phyloP scores from a whole-genome alignment of 2,329 filamentous ascomycete genomes.

The Aspergillus aculeatinus region DNA sequence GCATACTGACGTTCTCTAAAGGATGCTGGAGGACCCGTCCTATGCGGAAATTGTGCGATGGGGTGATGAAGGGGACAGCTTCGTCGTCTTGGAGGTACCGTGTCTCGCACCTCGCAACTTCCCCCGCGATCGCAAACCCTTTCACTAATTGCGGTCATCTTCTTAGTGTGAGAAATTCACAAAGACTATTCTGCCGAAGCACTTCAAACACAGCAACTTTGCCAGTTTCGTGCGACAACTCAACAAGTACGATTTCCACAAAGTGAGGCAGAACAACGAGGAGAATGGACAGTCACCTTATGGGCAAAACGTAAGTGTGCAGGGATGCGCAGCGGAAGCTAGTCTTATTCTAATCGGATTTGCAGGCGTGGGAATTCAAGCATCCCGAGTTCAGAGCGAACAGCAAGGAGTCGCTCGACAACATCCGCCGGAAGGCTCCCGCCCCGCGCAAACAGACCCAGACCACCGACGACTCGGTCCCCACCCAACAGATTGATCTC shows the following conservation, averaged over 20 bases:
- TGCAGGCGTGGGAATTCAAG: slow-evolving; percentile 89
- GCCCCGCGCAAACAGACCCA: slow-evolving; percentile 74
- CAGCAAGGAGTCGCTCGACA: slow-evolving; percentile 94
- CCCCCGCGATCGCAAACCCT: slow-evolving; percentile 13
- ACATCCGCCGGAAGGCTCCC: slow-evolving; percentile 92
- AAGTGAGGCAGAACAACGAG: slow-evolving; percentile 88
- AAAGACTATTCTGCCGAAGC: slow-evolving; percentile 92
- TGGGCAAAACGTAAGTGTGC: slow-evolving; percentile 64
- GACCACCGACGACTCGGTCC: slow-evolving; percentile 70
- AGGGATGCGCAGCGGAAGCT: not conserved
- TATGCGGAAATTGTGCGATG: slow-evolving; percentile 92
- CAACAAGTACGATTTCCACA: slow-evolving; percentile 98
- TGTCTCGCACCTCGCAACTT: slow-evolving; percentile 11
- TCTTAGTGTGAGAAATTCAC: slow-evolving; percentile 94
- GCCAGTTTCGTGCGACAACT: slow-evolving; percentile 93
- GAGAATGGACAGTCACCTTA: slow-evolving; percentile 80
- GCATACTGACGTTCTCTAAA: slow-evolving; percentile 39
- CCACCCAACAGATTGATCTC: slow-evolving; percentile 83
- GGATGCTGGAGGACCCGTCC: slow-evolving; percentile 93
- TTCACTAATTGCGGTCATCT: slow-evolving; percentile 3
- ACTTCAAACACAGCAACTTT: slow-evolving; percentile 99
- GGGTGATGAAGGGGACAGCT: slow-evolving; percentile 92
- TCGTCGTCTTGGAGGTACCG: slow-evolving; percentile 90
- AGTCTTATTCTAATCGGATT: slow-evolving; percentile 13
- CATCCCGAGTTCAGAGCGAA: slow-evolving; percentile 95